phyloP scores from a whole-genome alignment of 129 eudicot species.

The Sambucus nigra region DNA sequence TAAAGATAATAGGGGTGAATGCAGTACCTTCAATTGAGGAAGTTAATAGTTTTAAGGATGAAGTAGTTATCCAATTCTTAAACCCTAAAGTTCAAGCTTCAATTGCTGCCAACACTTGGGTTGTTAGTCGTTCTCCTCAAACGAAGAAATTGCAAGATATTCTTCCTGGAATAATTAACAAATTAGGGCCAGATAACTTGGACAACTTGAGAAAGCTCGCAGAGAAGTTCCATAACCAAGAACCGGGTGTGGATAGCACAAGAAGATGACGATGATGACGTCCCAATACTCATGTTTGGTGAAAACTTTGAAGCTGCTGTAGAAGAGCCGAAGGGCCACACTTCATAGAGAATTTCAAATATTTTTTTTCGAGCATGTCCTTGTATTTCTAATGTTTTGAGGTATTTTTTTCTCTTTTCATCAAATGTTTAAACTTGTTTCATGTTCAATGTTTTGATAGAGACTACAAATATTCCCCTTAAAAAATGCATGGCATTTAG shows the following conservation, averaged over 20 bases:
- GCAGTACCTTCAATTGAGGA: too few species aligned
- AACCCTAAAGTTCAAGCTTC: slow-evolving; percentile 97
- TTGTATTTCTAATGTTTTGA: too few species aligned
- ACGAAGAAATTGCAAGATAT: too few species aligned
- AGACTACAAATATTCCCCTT: too few species aligned
- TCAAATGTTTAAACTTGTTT: too few species aligned
- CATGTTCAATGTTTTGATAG: too few species aligned
- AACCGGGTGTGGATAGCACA: slow-evolving; percentile 30
- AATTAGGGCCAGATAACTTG: too few species aligned
- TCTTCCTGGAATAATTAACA: too few species aligned
- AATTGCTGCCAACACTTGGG: too few species aligned
- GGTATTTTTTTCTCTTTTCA: not conserved
- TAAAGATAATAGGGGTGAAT: slow-evolving; percentile 85
- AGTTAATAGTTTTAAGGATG: slow-evolving; percentile 64
- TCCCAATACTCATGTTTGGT: slow-evolving; percentile 78
- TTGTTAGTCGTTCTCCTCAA: too few species aligned
- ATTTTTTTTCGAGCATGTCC: not conserved
- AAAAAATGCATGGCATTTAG: too few species aligned
- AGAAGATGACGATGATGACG: slow-evolving; percentile 72
- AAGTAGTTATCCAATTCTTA: slow-evolving; percentile 57
- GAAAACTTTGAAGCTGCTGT: slow-evolving; percentile 88
- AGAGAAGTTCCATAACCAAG: slow-evolving; percentile 64
- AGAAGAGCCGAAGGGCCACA: slow-evolving; percentile 59
- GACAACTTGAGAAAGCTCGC: slow-evolving; percentile 72
- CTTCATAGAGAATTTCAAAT: slow-evolving; percentile 25